Conservation (phyloP, 2,329 filamentous ascomycete genomes). For the Sporothrix protearum region DNA sequence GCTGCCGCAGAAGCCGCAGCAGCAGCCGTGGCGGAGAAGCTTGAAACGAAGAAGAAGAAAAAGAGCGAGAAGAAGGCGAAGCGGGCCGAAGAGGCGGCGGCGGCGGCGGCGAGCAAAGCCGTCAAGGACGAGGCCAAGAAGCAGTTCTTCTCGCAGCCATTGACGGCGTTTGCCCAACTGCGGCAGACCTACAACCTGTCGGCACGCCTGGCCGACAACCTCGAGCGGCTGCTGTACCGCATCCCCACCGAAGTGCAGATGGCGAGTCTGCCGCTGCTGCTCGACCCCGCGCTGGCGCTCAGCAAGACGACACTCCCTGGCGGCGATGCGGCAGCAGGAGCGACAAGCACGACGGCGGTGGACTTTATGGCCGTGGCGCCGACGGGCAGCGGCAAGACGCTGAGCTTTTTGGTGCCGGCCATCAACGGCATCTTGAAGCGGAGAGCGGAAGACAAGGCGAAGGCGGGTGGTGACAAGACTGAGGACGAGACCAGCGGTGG, state of each 20-base stretch:
- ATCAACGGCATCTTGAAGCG: slow-evolving; percentile 69
- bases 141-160: slow-evolving; percentile 72
- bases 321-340: slow-evolving; percentile 27
- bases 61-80: slow-evolving; percentile 46
- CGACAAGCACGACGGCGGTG: slow-evolving; percentile 42
- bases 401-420: slow-evolving; percentile 85
- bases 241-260: slow-evolving; percentile 93
- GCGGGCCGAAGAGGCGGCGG: slow-evolving; percentile 44
- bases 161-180: slow-evolving; percentile 73
- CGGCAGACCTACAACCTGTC: slow-evolving; percentile 69
- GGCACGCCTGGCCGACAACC: slow-evolving; percentile 68
- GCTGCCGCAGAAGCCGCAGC: slow-evolving; percentile 16
- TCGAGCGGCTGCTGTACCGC: slow-evolving; percentile 78
- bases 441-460: slow-evolving; percentile 47
- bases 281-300: slow-evolving; percentile 55
- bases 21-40: not conserved
- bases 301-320: slow-evolving; percentile 31
- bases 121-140: slow-evolving; percentile 51
- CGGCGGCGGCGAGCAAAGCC: slow-evolving; percentile 41
- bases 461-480: slow-evolving; percentile 34
- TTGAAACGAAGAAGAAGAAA: slow-evolving; percentile 37
- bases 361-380: slow-evolving; percentile 88
- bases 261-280: slow-evolving; percentile 73
- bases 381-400: slow-evolving; percentile 93
- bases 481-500: slow-evolving; percentile 31